These are phyloP conservation scores for Cordyceps cateniannulata DNA, from an alignment of 2,329 filamentous ascomycete genomes.

Conservation along the genomic window DNA sequence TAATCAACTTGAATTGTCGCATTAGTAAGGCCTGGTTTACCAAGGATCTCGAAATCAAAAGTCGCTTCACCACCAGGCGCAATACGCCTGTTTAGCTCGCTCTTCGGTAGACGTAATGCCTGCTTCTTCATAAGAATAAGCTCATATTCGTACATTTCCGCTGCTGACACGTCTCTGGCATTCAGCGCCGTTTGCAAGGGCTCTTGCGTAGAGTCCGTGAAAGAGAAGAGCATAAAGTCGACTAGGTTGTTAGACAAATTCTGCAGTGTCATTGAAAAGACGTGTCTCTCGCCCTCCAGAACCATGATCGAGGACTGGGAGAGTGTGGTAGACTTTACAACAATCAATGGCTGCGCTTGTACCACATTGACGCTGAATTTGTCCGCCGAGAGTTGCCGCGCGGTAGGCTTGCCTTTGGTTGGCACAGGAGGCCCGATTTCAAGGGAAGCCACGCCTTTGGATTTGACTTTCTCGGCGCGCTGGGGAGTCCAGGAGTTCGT, in stretches of 20 bases:
- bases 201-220: slow-evolving; percentile 79
- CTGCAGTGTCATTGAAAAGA: slow-evolving; percentile 71
- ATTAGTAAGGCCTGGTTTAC: slow-evolving; percentile 75
- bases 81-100: slow-evolving; percentile 53
- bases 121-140: slow-evolving; percentile 69
- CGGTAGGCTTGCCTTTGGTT: slow-evolving; percentile 30
- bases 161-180: slow-evolving; percentile 69
- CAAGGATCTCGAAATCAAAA: slow-evolving; percentile 79
- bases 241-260: slow-evolving; percentile 73
- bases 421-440: slow-evolving; percentile 32
- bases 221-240: slow-evolving; percentile 81
- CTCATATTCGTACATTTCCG: slow-evolving; percentile 82
- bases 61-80: slow-evolving; percentile 59
- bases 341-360: slow-evolving; percentile 67
- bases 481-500: slow-evolving; percentile 67
- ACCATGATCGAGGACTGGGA: slow-evolving; percentile 86
- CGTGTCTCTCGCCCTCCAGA: slow-evolving; percentile 77
- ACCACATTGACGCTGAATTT: slow-evolving; percentile 67
- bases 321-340: slow-evolving; percentile 69
- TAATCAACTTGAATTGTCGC: slow-evolving; percentile 82
- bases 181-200: slow-evolving; percentile 68
- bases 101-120: slow-evolving; percentile 52
- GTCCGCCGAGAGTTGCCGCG: slow-evolving; percentile 39
- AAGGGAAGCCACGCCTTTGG: slow-evolving; percentile 58
- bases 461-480: slow-evolving; percentile 67